Evolutionary conservation across 2,329 filamentous ascomycete species (phyloP).

Genomic region (Penicillium nordicum): DNA sequence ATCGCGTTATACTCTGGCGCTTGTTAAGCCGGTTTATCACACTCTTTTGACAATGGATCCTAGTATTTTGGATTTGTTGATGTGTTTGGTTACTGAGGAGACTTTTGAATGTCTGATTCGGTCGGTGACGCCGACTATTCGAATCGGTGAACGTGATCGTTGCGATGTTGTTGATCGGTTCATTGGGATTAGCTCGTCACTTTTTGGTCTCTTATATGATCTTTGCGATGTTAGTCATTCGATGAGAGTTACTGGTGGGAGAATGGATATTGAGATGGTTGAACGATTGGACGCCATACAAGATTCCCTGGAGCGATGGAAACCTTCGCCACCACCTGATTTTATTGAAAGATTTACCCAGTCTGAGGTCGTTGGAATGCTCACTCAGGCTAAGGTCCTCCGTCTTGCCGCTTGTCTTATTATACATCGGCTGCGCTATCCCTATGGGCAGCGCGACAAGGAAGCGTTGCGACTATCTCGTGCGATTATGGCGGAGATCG

Average conservation of each 20-base stretch:
- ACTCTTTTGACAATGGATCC: conserved; percentile 2
- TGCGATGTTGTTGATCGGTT: conserved; percentile 12
- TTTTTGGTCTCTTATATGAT: conserved; percentile 12
- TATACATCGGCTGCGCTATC: conserved; percentile 9
- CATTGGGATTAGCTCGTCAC: conserved; percentile 12
- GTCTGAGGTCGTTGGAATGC: conserved; percentile 7
- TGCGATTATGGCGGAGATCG: conserved; percentile 11
- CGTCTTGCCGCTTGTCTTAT: conserved; percentile 10
- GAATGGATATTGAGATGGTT: neutral
- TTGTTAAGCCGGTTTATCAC: conserved; percentile 9
- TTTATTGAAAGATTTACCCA: conserved; percentile 9
- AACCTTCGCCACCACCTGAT: neutral
- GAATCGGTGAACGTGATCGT: conserved; percentile 1
- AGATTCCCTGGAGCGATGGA: conserved; percentile 5
- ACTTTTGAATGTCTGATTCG: conserved; percentile 16
- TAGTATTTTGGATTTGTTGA: conserved; percentile 10
- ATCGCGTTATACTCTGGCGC: conserved; percentile 12
- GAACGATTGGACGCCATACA: neutral
- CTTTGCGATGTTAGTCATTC: conserved; percentile 6
- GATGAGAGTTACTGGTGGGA: neutral
- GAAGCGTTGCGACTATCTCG: conserved; percentile 2
- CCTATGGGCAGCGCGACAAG: conserved; percentile 3
- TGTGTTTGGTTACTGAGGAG: conserved; percentile 18
- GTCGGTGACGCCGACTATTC: conserved; percentile 11
- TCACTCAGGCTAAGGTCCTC: conserved; percentile 12